Base-by-base conservation (phyloP, 768 basidiomycete genomes). In the Floccularia luteovirens region DNA sequence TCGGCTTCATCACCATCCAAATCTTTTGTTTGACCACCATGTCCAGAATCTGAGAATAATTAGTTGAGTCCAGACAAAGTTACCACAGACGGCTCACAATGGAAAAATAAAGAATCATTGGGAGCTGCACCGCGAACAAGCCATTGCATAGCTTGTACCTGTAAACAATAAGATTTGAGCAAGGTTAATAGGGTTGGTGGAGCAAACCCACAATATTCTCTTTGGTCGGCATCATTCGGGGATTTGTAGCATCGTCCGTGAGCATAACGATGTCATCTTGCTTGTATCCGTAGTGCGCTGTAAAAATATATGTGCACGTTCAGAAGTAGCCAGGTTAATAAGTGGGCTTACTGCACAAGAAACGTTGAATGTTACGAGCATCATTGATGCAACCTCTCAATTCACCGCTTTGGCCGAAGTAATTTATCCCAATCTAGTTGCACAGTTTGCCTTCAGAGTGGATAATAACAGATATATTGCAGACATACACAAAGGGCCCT, bases 371-470 rank as follows among this genome's bases (percentile, higher is more conserved):
- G 56, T 91, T 93, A 35, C 67, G 59, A 0, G 82, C 93, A 52
- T 99, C 94, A 55, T 97, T 94, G 55, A 94, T 83, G 55, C 94
- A 98, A 7, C 94, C 94, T 0, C 64, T 59, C 5, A 97, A 66
- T 49, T 79, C 72, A n/a, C 72, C 72, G 3, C 58, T 56, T 48
- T 79, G 77, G 1, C 86, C 82, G 16, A 69, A 55, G 55, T 97
- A 97, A 58, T 90, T 90, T 50, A 96, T 88, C 0, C 93, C 93
- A 48, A 96, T 79, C 90, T 90, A 47, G 7, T 32, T 24, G 16
- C 11, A 19, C 7, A 39, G 19, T n/a, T 10, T 14, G 8, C 31
- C 44, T 20, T 27, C 21, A 42, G 4, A 37, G 20, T 31, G 3
- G 7, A 25, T 12, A n/a, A 23, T 8, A 31, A 10, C 24, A 23